Conservation (phyloP, 2,329 filamentous ascomycete genomes). For the Fusarium aywerte region DNA sequence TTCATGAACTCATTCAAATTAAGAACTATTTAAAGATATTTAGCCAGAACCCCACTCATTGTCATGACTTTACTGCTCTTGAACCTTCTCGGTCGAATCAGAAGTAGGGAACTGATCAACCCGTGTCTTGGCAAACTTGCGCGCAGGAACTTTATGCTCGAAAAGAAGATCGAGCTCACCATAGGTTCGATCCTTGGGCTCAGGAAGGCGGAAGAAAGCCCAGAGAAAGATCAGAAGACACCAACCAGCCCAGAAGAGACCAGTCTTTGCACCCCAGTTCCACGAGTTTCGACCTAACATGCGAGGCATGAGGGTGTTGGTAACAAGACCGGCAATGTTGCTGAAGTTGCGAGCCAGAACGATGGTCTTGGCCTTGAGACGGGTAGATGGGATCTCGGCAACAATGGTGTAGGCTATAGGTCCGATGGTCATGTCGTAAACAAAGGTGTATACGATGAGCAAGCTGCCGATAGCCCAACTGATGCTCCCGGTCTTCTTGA, state of each 20-base stretch:
- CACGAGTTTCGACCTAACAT: conserved; percentile 59
- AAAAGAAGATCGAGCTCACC: conserved; percentile 68
- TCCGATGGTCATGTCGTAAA: conserved; percentile 54
- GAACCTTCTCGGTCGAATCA: conserved; percentile 11
- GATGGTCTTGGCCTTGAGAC: conserved; percentile 58
- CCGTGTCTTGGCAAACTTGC: conserved; percentile 53
- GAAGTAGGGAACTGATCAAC: conserved; percentile 40
- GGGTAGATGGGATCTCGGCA: conserved; percentile 60
- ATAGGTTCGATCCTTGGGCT: conserved; percentile 64
- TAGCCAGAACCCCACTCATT: too few relatives aligned
- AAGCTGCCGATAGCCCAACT: conserved; percentile 59
- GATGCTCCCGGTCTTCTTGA: conserved; percentile 53
- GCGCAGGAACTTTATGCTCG: conserved; percentile 55
- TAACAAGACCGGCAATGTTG: conserved; percentile 60
- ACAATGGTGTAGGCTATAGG: conserved; percentile 86
- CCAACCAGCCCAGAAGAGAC: conserved; percentile 58
- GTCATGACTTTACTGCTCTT: background rate
- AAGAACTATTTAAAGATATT: too few relatives aligned
- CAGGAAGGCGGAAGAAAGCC: conserved; percentile 64
- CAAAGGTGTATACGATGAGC: conserved; percentile 56
- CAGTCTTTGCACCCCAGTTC: conserved; percentile 61
- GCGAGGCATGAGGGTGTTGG: conserved; percentile 57
- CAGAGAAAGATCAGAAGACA: conserved; percentile 58
- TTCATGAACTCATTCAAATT: too few relatives aligned
- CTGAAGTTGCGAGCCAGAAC: conserved; percentile 58